Evolutionary conservation across 345 rosid species (phyloP).

Genomic region (Nephelium lappaceum): DNA sequence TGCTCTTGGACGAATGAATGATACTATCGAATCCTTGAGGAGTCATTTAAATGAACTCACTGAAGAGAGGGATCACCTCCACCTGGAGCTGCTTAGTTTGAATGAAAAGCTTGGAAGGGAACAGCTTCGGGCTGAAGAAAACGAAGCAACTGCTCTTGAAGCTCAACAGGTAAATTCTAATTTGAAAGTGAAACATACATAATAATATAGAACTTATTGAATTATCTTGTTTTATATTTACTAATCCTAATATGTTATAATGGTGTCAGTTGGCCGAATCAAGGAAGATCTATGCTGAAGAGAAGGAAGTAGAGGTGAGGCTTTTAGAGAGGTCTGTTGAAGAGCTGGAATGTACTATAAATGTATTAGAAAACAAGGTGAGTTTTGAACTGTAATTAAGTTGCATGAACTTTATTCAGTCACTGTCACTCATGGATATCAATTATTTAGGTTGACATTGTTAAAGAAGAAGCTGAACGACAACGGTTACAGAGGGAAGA

Average conservation of each 20-base stretch:
- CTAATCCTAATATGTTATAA: not conserved
- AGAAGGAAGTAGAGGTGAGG: constrained; percentile 84
- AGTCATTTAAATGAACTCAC: constrained; percentile 46
- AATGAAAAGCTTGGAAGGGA: constrained; percentile 59
- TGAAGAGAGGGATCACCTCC: constrained; percentile 66
- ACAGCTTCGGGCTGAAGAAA: constrained; percentile 55
- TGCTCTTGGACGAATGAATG: constrained; percentile 62
- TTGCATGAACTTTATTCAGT: constrained; percentile 6
- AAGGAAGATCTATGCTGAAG: constrained; percentile 65
- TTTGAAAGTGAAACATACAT: constrained; percentile 1
- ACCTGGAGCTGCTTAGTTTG: constrained; percentile 54
- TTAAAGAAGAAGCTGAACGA: constrained; percentile 92
- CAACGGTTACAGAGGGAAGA: constrained; percentile 90
- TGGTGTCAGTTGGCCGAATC: constrained; percentile 71
- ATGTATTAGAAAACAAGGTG: constrained; percentile 87
- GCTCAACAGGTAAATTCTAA: constrained; percentile 64
- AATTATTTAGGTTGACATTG: constrained; percentile 69
- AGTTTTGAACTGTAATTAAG: constrained; percentile 22
- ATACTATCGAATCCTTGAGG: constrained; percentile 55
- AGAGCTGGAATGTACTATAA: constrained; percentile 81
- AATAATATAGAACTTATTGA: not conserved
- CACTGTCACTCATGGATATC: constrained; percentile 27
- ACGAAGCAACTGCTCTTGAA: constrained; percentile 66
- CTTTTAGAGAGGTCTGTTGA: constrained; percentile 89
- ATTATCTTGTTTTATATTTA: constrained; percentile 1